Evolutionary conservation across 768 basidiomycete genomes (phyloP), one percentile per base, ranked within the genome.

Genomic region (Tulasnella sp.): DNA sequence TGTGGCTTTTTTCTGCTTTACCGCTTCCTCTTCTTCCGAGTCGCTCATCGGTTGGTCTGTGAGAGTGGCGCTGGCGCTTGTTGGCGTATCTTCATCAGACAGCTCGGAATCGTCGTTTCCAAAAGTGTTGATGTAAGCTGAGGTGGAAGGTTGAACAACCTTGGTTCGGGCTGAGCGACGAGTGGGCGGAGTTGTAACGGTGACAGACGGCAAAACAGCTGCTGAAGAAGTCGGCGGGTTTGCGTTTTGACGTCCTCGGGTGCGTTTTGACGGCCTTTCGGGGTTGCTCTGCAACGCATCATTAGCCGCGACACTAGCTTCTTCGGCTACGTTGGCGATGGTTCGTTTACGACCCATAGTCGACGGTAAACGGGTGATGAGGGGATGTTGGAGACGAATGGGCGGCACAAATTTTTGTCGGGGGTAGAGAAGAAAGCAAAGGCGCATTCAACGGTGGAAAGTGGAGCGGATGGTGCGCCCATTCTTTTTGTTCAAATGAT

Each of bases 71-170:
- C 61, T 67, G 61, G 9, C 1, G 11, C 29, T 67, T 13, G 61
- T 32, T 11, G 1, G 23, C 4, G 61, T 35, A 16, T 26, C 5
- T 1, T 26, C 29, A 15, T 67, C 61, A 5, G 61, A 67, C 11
- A 67, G 61, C 15, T 67, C 61, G 16, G 61, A 67, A 76, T 70
- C 79, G 69, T 75, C 81, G 37, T 77, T 75, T 2, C 46, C 77
- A 74, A 75, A 75, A 61, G 73, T 77, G 10, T 23, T 72, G 26
- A 70, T 79, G 18, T 29, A 70, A 15, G 42, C 37, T n/a, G 26
- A 39, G 2, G 70, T 35, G n/a, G 67, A n/a, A 29, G n/a, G 4
- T 77, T n/a, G 29, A 7, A 29, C 26, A 13, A 67, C 32, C 61
- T 67, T 44, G 32, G 32, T 39, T 32, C 67, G 75, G 3, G 75